phyloP scores from a whole-genome alignment of 2,329 filamentous ascomycete species.

The Chaetoscypha palmicola region DNA sequence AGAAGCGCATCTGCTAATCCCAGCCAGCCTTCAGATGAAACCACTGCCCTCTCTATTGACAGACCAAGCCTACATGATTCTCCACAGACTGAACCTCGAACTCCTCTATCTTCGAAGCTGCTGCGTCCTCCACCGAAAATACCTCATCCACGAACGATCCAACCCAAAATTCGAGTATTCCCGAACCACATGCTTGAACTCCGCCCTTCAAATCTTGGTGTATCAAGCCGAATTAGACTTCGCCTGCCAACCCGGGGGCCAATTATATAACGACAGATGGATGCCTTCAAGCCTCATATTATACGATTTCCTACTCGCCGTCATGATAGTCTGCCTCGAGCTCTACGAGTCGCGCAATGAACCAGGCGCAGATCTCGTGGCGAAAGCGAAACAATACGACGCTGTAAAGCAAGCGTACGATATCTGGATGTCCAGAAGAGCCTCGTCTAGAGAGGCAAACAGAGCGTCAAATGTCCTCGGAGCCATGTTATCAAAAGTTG shows the following conservation, averaged over 20 bases:
- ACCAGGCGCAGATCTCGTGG: not conserved
- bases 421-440: slow-evolving; percentile 8
- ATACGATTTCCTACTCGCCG: slow-evolving; percentile 13
- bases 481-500: slow-evolving; percentile 10
- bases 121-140: slow-evolving; percentile 17
- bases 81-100: slow-evolving; percentile 10
- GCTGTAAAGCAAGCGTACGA: slow-evolving; percentile 8
- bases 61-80: slow-evolving; percentile 8
- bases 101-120: slow-evolving; percentile 10
- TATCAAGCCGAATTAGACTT: slow-evolving; percentile 33
- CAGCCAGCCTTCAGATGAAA: slow-evolving; percentile 35
- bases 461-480: slow-evolving; percentile 10
- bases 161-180: slow-evolving; percentile 45
- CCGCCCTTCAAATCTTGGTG: slow-evolving; percentile 39
- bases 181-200: slow-evolving; percentile 42
- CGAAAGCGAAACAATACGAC: slow-evolving; percentile 2
- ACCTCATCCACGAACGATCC: slow-evolving; percentile 33
- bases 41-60: slow-evolving; percentile 7
- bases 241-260: slow-evolving; percentile 10
- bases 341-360: slow-evolving; percentile 8
- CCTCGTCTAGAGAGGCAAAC: slow-evolving; percentile 8
- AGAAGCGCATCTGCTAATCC: slow-evolving; percentile 39
- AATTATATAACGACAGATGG: slow-evolving; percentile 10
- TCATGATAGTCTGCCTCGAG: slow-evolving; percentile 15
- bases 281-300: slow-evolving; percentile 12